Percentiles rank a stretch among this genome's conserved stretches.
These are phyloP conservation scores for Neurospora sp. DNA, from an alignment of 495 filamentous ascomycete species.

Conservation along the genomic window DNA sequence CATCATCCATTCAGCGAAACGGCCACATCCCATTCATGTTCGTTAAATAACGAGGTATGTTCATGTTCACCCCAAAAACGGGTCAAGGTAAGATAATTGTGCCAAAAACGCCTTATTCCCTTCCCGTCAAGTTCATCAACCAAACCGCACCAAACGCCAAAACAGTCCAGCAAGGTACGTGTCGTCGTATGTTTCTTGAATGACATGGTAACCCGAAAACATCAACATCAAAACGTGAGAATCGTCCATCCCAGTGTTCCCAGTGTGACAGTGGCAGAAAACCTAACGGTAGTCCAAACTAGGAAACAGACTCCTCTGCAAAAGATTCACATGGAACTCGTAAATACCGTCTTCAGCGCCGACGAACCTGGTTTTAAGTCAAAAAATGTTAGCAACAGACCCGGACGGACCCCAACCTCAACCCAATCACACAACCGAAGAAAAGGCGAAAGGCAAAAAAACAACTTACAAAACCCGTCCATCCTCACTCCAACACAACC, in stretches of 20 bases:
- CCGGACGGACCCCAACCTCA: neutral
- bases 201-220: neutral
- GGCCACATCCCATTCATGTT: too few species aligned
- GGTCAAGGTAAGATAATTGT: neutral
- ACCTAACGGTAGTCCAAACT: slow-evolving; percentile 44
- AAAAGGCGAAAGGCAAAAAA: neutral
- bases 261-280: neutral
- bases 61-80: neutral
- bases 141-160: neutral
- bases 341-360: slow-evolving; percentile 68
- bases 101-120: neutral
- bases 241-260: neutral
- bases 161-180: neutral
- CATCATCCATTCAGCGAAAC: too few species aligned
- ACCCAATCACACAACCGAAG: too few species aligned
- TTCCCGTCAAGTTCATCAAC: neutral
- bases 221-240: neutral
- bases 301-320: slow-evolving; percentile 57
- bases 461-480: slow-evolving; percentile 59
- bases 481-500: slow-evolving; percentile 60
- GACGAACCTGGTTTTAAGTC: slow-evolving; percentile 45
- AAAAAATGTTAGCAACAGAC: slow-evolving; percentile 7
- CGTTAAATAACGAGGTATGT: too few species aligned
- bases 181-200: neutral
- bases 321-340: slow-evolving; percentile 57